Percentiles rank a stretch among this genome's conserved stretches.
Evolutionary conservation across 805 yeast species (phyloP).

Genomic region (Candida boleticola): DNA sequence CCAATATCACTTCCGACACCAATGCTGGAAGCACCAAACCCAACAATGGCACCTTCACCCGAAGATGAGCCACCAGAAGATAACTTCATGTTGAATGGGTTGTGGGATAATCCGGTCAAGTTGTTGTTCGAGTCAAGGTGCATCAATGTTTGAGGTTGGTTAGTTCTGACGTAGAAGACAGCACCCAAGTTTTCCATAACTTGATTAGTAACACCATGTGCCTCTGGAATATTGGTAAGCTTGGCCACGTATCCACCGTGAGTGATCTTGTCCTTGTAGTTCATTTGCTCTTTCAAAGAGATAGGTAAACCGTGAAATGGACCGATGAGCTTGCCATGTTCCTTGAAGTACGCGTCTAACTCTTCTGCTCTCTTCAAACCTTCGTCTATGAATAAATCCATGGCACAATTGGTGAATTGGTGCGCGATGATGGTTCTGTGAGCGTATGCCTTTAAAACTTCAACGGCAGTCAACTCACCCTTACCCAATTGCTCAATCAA

Average conservation of each 20-base stretch:
- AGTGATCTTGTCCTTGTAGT: constrained; percentile 30
- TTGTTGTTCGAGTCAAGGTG: constrained; percentile 43
- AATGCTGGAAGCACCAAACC: constrained; percentile 38
- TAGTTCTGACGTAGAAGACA: constrained; percentile 43
- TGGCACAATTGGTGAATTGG: constrained; percentile 44
- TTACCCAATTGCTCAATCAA: constrained; percentile 28
- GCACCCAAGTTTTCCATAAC: constrained; percentile 41
- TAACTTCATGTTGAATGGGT: constrained; percentile 37
- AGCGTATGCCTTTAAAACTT: constrained; percentile 42
- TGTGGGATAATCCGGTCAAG: constrained; percentile 34
- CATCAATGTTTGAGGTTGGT: constrained; percentile 46
- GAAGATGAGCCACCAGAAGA: constrained; percentile 45
- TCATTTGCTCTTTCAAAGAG: constrained; percentile 54
- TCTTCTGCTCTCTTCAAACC: constrained; percentile 56
- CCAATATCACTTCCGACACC: constrained; percentile 46
- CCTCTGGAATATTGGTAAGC: constrained; percentile 26
- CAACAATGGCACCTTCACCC: constrained; percentile 44
- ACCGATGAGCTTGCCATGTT: constrained; percentile 51
- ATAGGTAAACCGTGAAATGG: constrained; percentile 69
- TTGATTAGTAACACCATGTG: constrained; percentile 29
- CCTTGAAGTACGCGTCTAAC: constrained; percentile 49
- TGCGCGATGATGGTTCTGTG: constrained; percentile 42
- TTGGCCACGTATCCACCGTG: constrained; percentile 40
- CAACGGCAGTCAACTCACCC: constrained; percentile 34
- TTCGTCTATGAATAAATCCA: constrained; percentile 50